Percentiles rank a stretch among this genome's conserved stretches.
phyloP scores from a whole-genome alignment of 257 asterid genomes.

The Cynanchum wilfordii region DNA sequence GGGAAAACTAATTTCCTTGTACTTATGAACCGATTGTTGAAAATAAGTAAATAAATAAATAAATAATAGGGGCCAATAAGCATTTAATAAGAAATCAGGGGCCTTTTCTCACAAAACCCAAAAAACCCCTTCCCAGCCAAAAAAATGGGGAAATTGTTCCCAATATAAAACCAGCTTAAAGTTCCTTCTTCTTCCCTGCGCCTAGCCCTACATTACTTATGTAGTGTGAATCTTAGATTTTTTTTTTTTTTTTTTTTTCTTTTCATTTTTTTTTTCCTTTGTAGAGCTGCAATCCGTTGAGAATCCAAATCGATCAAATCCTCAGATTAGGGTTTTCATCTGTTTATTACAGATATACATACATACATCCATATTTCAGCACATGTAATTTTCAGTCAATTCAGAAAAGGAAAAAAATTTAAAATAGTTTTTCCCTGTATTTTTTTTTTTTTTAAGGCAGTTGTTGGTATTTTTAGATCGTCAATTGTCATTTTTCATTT shows the following conservation, averaged over 20 bases:
- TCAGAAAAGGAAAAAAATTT: conserved; percentile 23
- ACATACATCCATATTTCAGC: conserved; percentile 3
- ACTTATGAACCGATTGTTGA: too few relatives aligned
- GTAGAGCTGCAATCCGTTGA: conserved; percentile 56
- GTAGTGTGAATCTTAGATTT: conserved; percentile 36
- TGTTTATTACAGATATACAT: conserved; percentile 29
- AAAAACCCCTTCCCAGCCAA: too few relatives aligned
- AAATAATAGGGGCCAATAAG: neutral
- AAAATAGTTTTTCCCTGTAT: conserved; percentile 14
- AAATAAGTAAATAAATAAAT: too few relatives aligned
- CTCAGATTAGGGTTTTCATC: conserved; percentile 69
- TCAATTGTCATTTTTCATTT: conserved; percentile 14
- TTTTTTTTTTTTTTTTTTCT: conserved; percentile 17
- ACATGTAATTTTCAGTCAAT: conserved; percentile 3
- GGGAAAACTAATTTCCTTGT: too few relatives aligned
- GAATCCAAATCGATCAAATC: conserved; percentile 21
- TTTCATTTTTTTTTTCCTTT: conserved; percentile 10
- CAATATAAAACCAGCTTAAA: conserved; percentile 11
- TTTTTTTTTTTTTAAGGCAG: conserved; percentile 36
- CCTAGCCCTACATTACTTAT: conserved; percentile 61
- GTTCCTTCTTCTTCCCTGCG: conserved; percentile 32
- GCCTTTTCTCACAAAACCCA: neutral
- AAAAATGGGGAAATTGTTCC: neutral
- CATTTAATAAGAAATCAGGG: neutral
- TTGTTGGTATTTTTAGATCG: conserved; percentile 30